A percentile compares a stretch with the other conserved stretches of the same genome.
Conservation (phyloP, 176 grass and related monocot species). For the Cenchrus purpureus region DNA sequence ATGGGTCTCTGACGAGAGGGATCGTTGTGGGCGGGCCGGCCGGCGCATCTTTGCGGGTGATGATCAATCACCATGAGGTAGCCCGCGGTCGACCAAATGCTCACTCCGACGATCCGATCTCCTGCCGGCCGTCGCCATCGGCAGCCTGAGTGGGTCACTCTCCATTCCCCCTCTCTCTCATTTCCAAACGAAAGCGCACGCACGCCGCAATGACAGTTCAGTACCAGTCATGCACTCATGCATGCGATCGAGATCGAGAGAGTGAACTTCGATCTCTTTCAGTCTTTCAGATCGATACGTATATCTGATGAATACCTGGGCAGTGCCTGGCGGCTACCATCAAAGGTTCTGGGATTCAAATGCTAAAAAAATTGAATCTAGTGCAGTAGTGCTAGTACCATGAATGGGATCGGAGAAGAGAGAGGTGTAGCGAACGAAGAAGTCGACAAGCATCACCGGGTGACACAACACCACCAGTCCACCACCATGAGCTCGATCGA, state of each 20-base stretch:
- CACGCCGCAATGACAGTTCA: conserved; percentile 10
- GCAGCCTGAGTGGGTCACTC: conserved; percentile 7
- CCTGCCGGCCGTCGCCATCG: background rate
- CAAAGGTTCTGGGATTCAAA: no score
- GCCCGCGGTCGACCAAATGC: background rate
- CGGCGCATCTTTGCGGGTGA: background rate
- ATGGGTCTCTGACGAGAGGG: background rate
- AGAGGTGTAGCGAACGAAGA: background rate
- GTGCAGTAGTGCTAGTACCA: background rate
- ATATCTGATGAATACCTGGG: background rate
- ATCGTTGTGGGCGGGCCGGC: background rate
- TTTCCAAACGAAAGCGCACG: background rate
- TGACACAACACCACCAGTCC: no score
- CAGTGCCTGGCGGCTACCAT: background rate
- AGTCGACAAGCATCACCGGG: background rate
- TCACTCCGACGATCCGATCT: background rate
- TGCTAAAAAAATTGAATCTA: no score
- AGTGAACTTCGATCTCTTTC: conserved; percentile 2
- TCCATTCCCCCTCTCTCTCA: background rate
- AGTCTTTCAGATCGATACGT: no score
- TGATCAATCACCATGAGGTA: background rate
- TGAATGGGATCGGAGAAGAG: background rate
- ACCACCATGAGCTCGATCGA: background rate
- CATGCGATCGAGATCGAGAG: background rate
- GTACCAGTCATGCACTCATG: background rate